Base-by-base conservation (phyloP, 176 grass and related monocot genomes). In the Aegilops speltoides region DNA sequence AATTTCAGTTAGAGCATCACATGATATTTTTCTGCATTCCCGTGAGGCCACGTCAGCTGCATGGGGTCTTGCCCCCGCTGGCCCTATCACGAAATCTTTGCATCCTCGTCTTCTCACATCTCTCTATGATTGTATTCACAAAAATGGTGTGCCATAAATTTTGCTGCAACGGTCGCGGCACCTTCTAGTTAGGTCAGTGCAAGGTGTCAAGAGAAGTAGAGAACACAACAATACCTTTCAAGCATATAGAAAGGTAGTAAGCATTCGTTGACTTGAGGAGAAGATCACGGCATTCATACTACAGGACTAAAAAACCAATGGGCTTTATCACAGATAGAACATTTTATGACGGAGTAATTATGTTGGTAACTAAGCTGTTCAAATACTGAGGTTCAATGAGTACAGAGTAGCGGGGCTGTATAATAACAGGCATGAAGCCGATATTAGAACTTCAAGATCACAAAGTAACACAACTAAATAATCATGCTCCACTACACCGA, bases 391-490 rank as follows among this genome's bases (percentile, higher is more conserved):
- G 67, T 48, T 32, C 61, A 46, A 61, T 54, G 46, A 76, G 16
- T 82, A 76, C 36, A 68, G 41, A 76, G 59, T 81, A 70, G 54
- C 28, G 37, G 22, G 16, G 16, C 64, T 4, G 19, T 14, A 45
- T 57, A 79, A 76, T 36, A 67, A 57, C 19, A 87, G 74, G 22
- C 32, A 90, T 48, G 76, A 19, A 64, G 38, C 48, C 46, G 22
- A 52, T n/a, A 84, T 72, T 65, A 12, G 17, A 82, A 82, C 62
- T 31, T 86, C 36, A 77, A 82, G n/a, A 13, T 86, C 70, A 20
- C 43, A 76, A 81, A 79, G 45, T 67, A 83, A 79, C 79, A 80
- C 16, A 75, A 76, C 43, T 46, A 84, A 87, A 74, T 36, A 80
- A 83, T 73, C 45, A 83, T 87, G 85, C 74, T 84, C 37, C 48